These are phyloP conservation scores for Aquanectria penicillioides DNA, from an alignment of 2,329 filamentous ascomycete genomes.

Conservation along the genomic window DNA sequence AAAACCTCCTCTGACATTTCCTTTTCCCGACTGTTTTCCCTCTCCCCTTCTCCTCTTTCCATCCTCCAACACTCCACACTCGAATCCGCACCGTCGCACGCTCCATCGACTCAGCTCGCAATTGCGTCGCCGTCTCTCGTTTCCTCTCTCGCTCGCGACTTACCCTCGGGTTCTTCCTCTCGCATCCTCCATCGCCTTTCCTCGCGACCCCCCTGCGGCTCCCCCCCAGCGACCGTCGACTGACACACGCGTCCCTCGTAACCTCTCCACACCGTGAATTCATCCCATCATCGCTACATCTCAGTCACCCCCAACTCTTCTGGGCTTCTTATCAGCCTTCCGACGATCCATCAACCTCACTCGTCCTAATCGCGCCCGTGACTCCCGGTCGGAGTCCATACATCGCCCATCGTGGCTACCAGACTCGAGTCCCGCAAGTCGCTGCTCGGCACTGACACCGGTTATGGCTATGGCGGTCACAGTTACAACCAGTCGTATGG, in stretches of 20 bases:
- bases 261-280: background rate
- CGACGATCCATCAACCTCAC: constrained; percentile 15
- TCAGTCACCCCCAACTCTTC: background rate
- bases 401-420: constrained; percentile 50
- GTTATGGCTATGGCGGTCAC: constrained; percentile 48
- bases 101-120: constrained; percentile 13
- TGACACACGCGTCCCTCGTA: constrained; percentile 12
- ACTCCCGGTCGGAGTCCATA: constrained; percentile 51
- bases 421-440: constrained; percentile 54
- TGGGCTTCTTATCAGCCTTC: constrained; percentile 5
- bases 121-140: constrained; percentile 23
- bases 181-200: background rate
- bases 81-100: constrained; percentile 1
- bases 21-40: background rate
- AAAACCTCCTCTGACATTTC: constrained; percentile 24
- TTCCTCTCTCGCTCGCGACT: constrained; percentile 8
- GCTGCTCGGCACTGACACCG: constrained; percentile 51
- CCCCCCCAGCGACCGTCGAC: constrained; percentile 9
- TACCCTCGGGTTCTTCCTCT: background rate
- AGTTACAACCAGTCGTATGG: constrained; percentile 47
- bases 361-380: constrained; percentile 29
- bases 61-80: constrained; percentile 9
- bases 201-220: constrained; percentile 3
- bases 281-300: background rate
- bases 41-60: constrained; percentile 9